Base-by-base conservation (phyloP, 2,329 filamentous ascomycete genomes). In the Beauveria scarabaeidicola region DNA sequence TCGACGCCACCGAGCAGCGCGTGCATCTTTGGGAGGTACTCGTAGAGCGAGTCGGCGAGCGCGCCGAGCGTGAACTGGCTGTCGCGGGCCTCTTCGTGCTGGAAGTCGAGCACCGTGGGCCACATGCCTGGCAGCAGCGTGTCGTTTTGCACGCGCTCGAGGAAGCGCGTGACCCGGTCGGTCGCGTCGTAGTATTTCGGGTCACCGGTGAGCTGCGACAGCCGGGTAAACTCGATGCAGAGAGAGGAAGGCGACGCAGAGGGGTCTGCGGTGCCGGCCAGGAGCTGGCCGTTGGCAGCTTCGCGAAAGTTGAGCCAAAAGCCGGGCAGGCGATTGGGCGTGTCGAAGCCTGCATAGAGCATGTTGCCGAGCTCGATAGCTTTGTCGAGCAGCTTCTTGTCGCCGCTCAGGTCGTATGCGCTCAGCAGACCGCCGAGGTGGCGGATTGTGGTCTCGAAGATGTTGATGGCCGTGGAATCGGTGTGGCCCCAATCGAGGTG, bases 371-470 rank as follows among this genome's bases (percentile, higher is more conserved):
- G 74, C 70, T 87, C 83, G 4, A 75, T 72, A 1, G 85, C 83
- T 69, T 88, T 87, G 52, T 73, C 72, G 53, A 88, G 73, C 51
- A 88, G 70, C 17, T 73, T 72, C 62, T 77, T 73, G 63, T 77
- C 78, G 41, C 75, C 76, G 64, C 82, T 87, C n/a, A 89, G 70
- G 66, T 89, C 86, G 66, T 88, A 87, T 0, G 86, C 85, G 10
- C 82, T 81, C 52, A 89, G 67, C 54, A 88, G 76, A 3, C 86
- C 86, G 17, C 86, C 86, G 0, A 89, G 77, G 66, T 88, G 87
- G 38, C 86, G 78, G 61, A 88, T 87, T 1, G 81, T 87, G 0
- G 84, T 87, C 70, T 89, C 86, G 60, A 88, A 88, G 1, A 88
- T 71, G 54, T 86, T 87, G 62, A 88, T 80, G 50, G 78, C 60